Conservation (phyloP, 176 grass and related monocot genomes). For the Chloris gayana region DNA sequence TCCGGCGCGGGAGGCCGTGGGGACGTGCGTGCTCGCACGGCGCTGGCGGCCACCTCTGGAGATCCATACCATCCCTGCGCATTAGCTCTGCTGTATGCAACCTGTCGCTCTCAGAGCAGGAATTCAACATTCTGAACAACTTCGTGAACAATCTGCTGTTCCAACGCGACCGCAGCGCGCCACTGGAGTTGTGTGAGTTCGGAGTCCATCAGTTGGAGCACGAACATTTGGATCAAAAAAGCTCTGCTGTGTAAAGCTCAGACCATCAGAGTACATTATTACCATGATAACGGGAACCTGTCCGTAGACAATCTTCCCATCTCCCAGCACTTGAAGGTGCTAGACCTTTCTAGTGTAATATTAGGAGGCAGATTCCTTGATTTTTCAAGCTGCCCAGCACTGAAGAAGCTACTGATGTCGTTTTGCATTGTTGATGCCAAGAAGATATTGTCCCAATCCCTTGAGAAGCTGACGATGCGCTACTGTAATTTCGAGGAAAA, state of each 20-base stretch:
- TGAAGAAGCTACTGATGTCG: background rate
- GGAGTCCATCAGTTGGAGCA: too few relatives aligned
- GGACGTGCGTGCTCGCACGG: too few relatives aligned
- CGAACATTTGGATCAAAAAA: background rate
- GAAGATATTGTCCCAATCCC: background rate
- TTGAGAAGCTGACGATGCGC: slow-evolving; percentile 11
- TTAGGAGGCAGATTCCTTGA: slow-evolving; percentile 9
- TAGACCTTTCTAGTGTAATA: slow-evolving; percentile 17
- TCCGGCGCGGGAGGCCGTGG: slow-evolving; percentile 8
- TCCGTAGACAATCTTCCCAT: background rate
- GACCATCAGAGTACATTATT: too few relatives aligned
- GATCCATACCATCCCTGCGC: slow-evolving; percentile 23
- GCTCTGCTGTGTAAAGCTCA: background rate
- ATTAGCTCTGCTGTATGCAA: background rate
- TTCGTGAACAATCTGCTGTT: background rate
- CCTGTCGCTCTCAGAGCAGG: background rate
- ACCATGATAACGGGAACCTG: too few relatives aligned
- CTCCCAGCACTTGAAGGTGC: background rate
- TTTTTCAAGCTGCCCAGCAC: slow-evolving; percentile 26
- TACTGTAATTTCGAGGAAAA: background rate
- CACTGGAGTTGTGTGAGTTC: background rate
- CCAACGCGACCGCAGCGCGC: background rate
- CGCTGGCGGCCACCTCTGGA: slow-evolving; percentile 46
- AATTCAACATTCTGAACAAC: background rate
- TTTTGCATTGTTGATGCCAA: background rate